Evolutionary conservation across 208 protist genomes (phyloP), one percentile per base, ranked within the genome.

Genomic region (Leishmania aethiopica): DNA sequence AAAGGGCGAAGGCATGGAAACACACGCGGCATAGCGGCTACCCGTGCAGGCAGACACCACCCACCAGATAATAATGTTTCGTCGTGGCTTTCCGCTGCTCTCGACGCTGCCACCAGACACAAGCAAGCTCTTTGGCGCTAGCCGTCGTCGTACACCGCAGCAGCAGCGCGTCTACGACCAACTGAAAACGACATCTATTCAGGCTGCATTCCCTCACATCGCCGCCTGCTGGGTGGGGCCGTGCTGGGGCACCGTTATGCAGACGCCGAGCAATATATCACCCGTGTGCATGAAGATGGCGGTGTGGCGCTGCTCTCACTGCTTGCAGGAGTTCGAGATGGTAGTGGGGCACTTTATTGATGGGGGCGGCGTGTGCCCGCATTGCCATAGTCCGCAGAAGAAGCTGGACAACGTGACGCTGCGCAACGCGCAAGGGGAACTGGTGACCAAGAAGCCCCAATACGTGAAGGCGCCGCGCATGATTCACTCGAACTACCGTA

Each of bases 191-290:
- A 90, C 87, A 19, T 93, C 92, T 70, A 89, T 97, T n/a, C 83
- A 94, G 66, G 78, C 80, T 4, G 86, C 95, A 2, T 96, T 97
- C 71, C 95, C 95, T 11, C 92, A 96, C 83, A 70, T 97, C 66
- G 92, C 95, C 13, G 95, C 95, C 28, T 96, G 92, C 76, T 97
- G 95, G 95, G 93, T 97, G 5, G 93, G 93, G 5, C 93, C 92
- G 37, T 96, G 92, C 85, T 96, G 95, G 93, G 95, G 95, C 4
- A 90, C 89, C 10, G 91, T 96, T n/a, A 94, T 96, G 92, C 87
- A 95, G 71, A 96, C 93, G 22, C 95, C 95, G 0, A 86, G 84
- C 71, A 92, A 95, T 78, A 64, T 96, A 35, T 84, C 89, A 10
- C 92, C 92, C 19, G 85, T 94, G 42, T 94, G 93, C 69, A 37